Evolutionary conservation across 2,329 filamentous ascomycete species (phyloP).

Genomic region (Aspergillus terreus): DNA sequence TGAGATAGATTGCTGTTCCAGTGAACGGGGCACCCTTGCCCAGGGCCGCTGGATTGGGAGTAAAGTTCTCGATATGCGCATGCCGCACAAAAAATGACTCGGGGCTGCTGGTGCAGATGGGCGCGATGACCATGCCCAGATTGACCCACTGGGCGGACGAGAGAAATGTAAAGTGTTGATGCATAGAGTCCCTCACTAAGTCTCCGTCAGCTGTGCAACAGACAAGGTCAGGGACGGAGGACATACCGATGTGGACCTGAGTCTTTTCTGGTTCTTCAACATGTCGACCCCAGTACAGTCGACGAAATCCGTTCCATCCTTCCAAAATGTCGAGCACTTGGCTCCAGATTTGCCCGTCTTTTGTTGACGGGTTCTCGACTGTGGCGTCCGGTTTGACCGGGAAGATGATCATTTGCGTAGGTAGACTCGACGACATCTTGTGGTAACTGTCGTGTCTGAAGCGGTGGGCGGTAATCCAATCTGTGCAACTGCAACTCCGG

Average conservation of each 20-base stretch:
- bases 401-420: constrained; percentile 21
- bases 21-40: constrained; percentile 23
- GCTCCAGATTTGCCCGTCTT: constrained; percentile 19
- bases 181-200: constrained; percentile 16
- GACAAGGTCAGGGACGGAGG: background rate
- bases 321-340: constrained; percentile 17
- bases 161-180: constrained; percentile 21
- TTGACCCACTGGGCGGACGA: constrained; percentile 18
- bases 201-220: background rate
- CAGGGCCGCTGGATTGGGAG: constrained; percentile 17
- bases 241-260: constrained; percentile 29
- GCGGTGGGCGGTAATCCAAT: background rate
- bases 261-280: constrained; percentile 26
- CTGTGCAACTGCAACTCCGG: background rate
- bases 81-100: constrained; percentile 17
- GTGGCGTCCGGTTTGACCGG: constrained; percentile 40
- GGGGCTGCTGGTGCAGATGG: constrained; percentile 9
- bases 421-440: constrained; percentile 1
- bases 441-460: background rate
- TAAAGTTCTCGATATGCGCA: constrained; percentile 23
- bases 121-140: constrained; percentile 10
- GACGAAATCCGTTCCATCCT: constrained; percentile 19
- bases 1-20: constrained; percentile 31
- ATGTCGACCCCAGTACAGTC: constrained; percentile 29
- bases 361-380: constrained; percentile 57